Percentiles rank a stretch among this genome's conserved stretches.
These are phyloP conservation scores for Silybum marianum DNA, from an alignment of 129 eudicot genomes.

Conservation along the genomic window DNA sequence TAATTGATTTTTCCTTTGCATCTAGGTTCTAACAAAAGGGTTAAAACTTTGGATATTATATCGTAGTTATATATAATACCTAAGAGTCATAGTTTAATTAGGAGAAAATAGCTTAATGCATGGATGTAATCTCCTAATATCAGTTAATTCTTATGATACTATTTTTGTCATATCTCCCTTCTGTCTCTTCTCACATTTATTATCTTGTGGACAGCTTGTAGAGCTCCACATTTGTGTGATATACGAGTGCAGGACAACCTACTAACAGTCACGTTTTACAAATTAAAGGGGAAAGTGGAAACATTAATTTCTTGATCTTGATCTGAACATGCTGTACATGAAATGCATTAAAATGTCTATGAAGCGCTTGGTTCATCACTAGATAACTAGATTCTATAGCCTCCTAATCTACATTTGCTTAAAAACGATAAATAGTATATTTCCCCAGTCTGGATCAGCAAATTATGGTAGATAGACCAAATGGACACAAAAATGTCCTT, in stretches of 20 bases:
- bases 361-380: conserved; percentile 1
- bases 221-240: not conserved
- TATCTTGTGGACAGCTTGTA: not conserved
- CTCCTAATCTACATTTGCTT: not conserved
- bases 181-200: not conserved
- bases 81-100: not conserved
- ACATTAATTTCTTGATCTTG: not conserved
- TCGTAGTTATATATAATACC: not conserved
- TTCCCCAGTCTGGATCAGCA: not conserved
- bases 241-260: not conserved
- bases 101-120: not conserved
- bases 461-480: not conserved
- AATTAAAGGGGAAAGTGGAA: not conserved
- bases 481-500: not conserved
- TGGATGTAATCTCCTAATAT: not conserved
- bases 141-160: not conserved
- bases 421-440: not conserved
- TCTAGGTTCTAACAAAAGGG: not conserved
- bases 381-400: not conserved
- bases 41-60: not conserved
- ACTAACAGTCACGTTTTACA: not conserved
- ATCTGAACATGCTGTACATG: not conserved
- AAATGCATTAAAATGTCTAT: not conserved
- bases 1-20: not conserved
- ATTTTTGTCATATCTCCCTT: not conserved